A percentile compares a stretch with the other conserved stretches of the same genome.
Conservation (phyloP, 176 grass and related monocot genomes). For the Elymus sibiricus region DNA sequence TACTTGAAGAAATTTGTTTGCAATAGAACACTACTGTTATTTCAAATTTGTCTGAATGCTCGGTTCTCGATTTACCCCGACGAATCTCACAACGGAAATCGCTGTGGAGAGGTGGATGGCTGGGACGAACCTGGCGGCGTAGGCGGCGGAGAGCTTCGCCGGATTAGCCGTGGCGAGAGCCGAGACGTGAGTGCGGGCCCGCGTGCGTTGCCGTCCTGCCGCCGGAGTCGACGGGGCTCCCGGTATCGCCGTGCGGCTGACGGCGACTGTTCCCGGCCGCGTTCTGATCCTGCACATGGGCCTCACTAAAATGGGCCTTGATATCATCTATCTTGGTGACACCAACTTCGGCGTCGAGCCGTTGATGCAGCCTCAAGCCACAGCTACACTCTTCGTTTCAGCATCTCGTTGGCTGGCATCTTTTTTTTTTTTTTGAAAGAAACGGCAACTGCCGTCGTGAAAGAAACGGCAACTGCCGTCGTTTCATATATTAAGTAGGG, state of each 20-base stretch:
- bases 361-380: background rate
- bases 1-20: background rate
- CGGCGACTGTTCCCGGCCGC: background rate
- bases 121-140: background rate
- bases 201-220: background rate
- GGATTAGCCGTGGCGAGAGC: background rate
- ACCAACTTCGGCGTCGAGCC: background rate
- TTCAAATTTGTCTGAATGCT: background rate
- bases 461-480: no score
- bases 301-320: background rate
- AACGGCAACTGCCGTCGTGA: no score
- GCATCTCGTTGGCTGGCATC: background rate
- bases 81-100: background rate
- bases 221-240: background rate
- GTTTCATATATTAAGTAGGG: no score
- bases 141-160: background rate
- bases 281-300: background rate
- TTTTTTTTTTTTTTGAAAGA: no score
- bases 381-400: background rate
- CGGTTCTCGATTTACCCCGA: background rate
- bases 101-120: background rate
- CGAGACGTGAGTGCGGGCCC: background rate
- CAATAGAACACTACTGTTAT: background rate
- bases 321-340: background rate
- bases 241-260: background rate